Percentiles rank a stretch among this genome's conserved stretches.
These are phyloP conservation scores for Lantana camara DNA, from an alignment of 257 asterid species.

Conservation along the genomic window DNA sequence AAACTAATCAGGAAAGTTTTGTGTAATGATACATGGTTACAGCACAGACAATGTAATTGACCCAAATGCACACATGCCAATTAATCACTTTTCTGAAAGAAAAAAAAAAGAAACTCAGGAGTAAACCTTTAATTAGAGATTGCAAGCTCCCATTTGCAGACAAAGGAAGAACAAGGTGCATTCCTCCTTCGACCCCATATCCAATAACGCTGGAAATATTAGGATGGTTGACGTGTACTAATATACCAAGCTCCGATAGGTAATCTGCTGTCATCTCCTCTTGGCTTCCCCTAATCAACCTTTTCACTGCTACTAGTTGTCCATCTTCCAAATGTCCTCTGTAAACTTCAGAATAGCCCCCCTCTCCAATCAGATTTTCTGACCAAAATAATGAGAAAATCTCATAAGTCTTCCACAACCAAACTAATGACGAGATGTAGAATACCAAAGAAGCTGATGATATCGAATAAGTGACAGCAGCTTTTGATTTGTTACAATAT, in stretches of 20 bases:
- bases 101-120: conserved; percentile 7
- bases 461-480: too few species aligned
- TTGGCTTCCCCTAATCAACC: conserved; percentile 76
- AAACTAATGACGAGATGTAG: too few species aligned
- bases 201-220: conserved; percentile 87
- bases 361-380: conserved; percentile 89
- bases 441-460: too few species aligned
- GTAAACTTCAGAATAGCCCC: conserved; percentile 96
- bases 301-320: conserved; percentile 76
- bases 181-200: conserved; percentile 96
- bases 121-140: conserved; percentile 64
- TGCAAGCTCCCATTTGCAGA: conserved; percentile 94
- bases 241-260: conserved; percentile 90
- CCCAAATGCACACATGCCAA: too few species aligned
- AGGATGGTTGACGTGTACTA: conserved; percentile 93
- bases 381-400: conserved; percentile 7
- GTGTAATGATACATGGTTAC: too few species aligned
- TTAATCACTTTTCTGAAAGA: not conserved
- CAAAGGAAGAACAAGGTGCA: conserved; percentile 97
- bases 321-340: conserved; percentile 83
- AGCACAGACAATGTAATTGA: too few species aligned
- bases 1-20: too few species aligned
- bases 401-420: not conserved
- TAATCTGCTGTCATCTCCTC: conserved; percentile 96
- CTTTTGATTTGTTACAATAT: too few species aligned